Conservation (phyloP, 2,329 filamentous ascomycete species). For the Dissoconium aciculare region DNA sequence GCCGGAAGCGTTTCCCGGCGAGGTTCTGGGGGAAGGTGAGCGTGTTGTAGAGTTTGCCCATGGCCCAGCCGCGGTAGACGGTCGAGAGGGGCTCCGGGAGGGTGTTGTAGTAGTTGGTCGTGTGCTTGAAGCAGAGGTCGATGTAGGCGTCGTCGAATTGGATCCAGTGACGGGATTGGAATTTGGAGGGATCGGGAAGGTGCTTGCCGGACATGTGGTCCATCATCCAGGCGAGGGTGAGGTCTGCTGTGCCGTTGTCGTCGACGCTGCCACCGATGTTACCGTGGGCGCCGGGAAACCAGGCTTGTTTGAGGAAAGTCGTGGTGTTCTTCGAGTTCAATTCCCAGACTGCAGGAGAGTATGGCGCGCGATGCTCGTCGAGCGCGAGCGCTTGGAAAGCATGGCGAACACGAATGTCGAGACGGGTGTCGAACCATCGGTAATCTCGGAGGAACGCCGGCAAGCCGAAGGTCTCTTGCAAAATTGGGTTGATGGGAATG, state of each 20-base stretch:
- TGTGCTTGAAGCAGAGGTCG: slow-evolving; percentile 16
- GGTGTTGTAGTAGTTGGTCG: slow-evolving; percentile 13
- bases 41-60: slow-evolving; percentile 23
- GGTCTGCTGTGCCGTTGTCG: slow-evolving; percentile 32
- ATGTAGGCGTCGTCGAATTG: slow-evolving; percentile 23
- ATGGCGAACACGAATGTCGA: slow-evolving; percentile 22
- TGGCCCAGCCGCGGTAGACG: slow-evolving; percentile 18
- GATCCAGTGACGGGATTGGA: slow-evolving; percentile 21
- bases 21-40: slow-evolving; percentile 23
- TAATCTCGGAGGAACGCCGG: slow-evolving; percentile 18
- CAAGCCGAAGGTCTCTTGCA: slow-evolving; percentile 10
- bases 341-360: slow-evolving; percentile 27
- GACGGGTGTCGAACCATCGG: slow-evolving; percentile 31
- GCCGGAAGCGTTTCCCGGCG: slow-evolving; percentile 16
- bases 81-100: slow-evolving; percentile 7
- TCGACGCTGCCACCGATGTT: slow-evolving; percentile 28
- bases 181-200: slow-evolving; percentile 9
- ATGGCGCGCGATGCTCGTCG: slow-evolving; percentile 25
- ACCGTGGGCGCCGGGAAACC: slow-evolving; percentile 31
- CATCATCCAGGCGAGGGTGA: slow-evolving; percentile 42
- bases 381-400: slow-evolving; percentile 29
- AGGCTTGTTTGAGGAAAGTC: slow-evolving; percentile 29
- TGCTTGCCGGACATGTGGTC: slow-evolving; percentile 19
- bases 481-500: slow-evolving; percentile 25
- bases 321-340: slow-evolving; percentile 20